These are phyloP conservation scores for Boletus pseudo-olivaceus DNA, from an alignment of 768 basidiomycete genomes.

Conservation along the genomic window DNA sequence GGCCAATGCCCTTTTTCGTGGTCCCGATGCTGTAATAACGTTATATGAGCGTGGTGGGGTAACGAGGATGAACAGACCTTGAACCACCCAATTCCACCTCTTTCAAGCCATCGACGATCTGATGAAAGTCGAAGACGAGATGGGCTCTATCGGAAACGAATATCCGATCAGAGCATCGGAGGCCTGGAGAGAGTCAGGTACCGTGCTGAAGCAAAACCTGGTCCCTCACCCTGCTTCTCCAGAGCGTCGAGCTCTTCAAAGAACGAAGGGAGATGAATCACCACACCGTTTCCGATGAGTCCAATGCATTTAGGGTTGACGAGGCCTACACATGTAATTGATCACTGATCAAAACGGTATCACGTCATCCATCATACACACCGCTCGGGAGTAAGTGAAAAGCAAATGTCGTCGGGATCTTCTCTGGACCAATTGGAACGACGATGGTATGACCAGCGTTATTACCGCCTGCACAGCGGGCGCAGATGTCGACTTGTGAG, in stretches of 20 bases:
- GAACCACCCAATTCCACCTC: constrained; percentile 94
- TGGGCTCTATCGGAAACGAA: constrained; percentile 96
- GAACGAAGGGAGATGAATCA: constrained; percentile 92
- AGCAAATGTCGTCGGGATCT: constrained; percentile 79
- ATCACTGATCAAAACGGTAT: not conserved
- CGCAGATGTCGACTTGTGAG: constrained; percentile 86
- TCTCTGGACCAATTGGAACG: constrained; percentile 64
- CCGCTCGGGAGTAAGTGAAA: constrained; percentile 96
- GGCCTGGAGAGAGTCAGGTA: constrained; percentile 47
- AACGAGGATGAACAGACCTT: constrained; percentile 42
- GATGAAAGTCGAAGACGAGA: constrained; percentile 98
- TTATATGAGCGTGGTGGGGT: not conserved
- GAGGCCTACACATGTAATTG: constrained; percentile 10
- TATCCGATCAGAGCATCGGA: constrained; percentile 78
- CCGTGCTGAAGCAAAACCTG: not conserved
- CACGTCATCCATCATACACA: constrained; percentile 27
- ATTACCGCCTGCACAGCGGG: constrained; percentile 96
- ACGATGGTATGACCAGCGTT: constrained; percentile 99
- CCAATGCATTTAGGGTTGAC: constrained; percentile 61
- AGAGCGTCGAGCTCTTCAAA: constrained; percentile 89
- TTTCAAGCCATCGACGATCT: constrained; percentile 98
- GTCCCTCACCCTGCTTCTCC: constrained; percentile 66
- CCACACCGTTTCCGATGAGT: constrained; percentile 92
- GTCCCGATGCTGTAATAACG: constrained; percentile 76
- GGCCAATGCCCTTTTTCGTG: constrained; percentile 97